Percentiles rank a stretch among this genome's conserved stretches.
These are phyloP conservation scores for Botryosphaeria dothidea DNA, from an alignment of 2,329 filamentous ascomycete species.

Conservation along the genomic window DNA sequence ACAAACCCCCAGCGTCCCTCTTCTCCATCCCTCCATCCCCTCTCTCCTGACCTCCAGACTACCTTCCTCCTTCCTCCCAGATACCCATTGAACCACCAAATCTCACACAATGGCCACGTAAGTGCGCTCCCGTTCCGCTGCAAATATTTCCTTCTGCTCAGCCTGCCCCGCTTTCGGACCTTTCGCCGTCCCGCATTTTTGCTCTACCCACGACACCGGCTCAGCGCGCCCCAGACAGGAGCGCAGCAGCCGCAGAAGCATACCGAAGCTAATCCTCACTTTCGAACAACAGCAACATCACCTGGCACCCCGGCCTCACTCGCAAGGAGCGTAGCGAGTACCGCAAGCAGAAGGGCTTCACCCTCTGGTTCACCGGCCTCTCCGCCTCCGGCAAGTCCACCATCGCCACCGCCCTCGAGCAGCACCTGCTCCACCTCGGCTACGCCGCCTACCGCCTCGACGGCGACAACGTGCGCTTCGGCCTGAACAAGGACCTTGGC, in stretches of 20 bases:
- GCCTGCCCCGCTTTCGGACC: slow-evolving; percentile 2
- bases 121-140: slow-evolving; percentile 20
- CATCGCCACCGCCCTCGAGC: slow-evolving; percentile 93
- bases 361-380: slow-evolving; percentile 96
- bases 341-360: slow-evolving; percentile 85
- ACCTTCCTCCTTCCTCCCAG: background rate
- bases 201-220: background rate
- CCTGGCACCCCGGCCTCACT: slow-evolving; percentile 81
- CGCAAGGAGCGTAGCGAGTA: slow-evolving; percentile 72
- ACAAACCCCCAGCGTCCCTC: background rate
- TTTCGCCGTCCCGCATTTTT: background rate
- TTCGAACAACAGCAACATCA: slow-evolving; percentile 70
- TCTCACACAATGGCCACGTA: slow-evolving; percentile 36
- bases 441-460: slow-evolving; percentile 89
- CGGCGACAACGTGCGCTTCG: slow-evolving; percentile 97
- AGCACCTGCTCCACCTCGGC: slow-evolving; percentile 86
- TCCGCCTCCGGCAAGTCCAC: slow-evolving; percentile 97
- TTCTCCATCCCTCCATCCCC: background rate
- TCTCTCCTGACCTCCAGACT: background rate
- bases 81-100: slow-evolving; percentile 1
- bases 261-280: background rate
- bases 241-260: background rate
- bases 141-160: background rate
- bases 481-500: slow-evolving; percentile 94
- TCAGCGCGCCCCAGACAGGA: background rate